These are phyloP conservation scores for Solanum hybrid DNA, from an alignment of 305 asterid genomes.

Conservation along the genomic window DNA sequence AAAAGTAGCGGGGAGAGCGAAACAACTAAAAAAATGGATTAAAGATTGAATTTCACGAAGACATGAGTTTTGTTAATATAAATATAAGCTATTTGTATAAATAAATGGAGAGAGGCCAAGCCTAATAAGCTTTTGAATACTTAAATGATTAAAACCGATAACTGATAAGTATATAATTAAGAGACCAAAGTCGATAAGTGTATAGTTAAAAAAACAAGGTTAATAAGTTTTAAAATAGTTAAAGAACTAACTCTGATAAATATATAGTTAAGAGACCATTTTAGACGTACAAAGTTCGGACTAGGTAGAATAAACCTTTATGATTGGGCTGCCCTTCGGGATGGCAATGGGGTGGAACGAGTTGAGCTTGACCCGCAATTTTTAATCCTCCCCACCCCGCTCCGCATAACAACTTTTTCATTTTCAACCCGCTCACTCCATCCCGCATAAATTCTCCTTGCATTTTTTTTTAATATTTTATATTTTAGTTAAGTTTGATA, in stretches of 20 bases:
- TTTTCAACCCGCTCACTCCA: too few species aligned
- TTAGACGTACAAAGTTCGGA: background rate
- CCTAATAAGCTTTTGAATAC: background rate
- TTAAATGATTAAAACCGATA: background rate
- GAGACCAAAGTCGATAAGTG: background rate
- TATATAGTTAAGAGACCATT: background rate
- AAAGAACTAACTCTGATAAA: background rate
- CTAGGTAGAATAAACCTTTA: background rate
- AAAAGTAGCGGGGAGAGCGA: background rate
- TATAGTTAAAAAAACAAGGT: background rate
- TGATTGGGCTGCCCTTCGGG: background rate
- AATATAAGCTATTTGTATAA: background rate
- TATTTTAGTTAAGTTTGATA: too few species aligned
- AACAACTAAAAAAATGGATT: background rate
- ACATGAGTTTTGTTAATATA: background rate
- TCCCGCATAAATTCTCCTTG: too few species aligned
- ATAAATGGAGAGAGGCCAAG: background rate
- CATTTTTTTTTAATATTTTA: too few species aligned
- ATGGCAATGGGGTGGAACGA: too few species aligned
- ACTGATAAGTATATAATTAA: too few species aligned
- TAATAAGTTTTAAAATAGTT: background rate
- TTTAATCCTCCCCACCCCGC: too few species aligned
- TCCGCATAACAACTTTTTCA: too few species aligned
- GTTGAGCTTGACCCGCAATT: too few species aligned
- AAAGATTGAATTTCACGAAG: background rate